Conservation (phyloP, 768 basidiomycete species). For the Collybiopsis confluens region DNA sequence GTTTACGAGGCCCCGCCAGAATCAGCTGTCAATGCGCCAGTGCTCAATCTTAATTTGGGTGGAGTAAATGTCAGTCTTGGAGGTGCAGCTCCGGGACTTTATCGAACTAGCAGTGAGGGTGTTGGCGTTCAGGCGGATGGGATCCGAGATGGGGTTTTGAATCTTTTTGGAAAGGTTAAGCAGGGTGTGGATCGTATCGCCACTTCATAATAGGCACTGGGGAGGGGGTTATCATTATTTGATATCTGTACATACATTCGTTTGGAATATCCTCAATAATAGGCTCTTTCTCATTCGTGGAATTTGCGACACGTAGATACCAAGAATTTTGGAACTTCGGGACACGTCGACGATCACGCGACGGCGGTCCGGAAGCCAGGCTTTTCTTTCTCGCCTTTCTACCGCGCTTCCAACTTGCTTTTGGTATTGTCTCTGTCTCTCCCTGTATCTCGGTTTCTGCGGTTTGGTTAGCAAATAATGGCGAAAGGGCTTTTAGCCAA, state of each 20-base stretch:
- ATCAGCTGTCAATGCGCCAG: conserved; percentile 65
- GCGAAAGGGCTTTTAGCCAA: conserved; percentile 73
- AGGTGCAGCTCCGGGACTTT: conserved; percentile 83
- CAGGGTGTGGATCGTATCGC: conserved; percentile 72
- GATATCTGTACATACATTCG: too few relatives aligned
- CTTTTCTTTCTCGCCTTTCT: conserved; percentile 21
- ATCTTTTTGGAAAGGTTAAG: conserved; percentile 83
- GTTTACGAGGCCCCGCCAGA: conserved; percentile 78
- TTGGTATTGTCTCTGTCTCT: conserved; percentile 20
- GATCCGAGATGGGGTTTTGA: conserved; percentile 83
- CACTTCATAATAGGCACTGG: conserved; percentile 30
- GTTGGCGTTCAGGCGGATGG: conserved; percentile 81
- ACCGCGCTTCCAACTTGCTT: conserved; percentile 18
- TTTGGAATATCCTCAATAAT: too few relatives aligned
- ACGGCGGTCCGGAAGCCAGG: conserved; percentile 12
- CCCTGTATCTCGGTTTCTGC: too few relatives aligned
- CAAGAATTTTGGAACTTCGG: neutral
- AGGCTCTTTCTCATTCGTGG: too few relatives aligned
- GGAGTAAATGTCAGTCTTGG: conserved; percentile 92
- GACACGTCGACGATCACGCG: conserved; percentile 17
- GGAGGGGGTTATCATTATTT: too few relatives aligned
- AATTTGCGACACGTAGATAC: neutral
- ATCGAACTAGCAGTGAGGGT: conserved; percentile 72
- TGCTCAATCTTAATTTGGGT: conserved; percentile 88
- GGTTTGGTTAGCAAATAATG: conserved; percentile 45